phyloP scores from a whole-genome alignment of 805 yeast genomes.

The Metahyphopichia silvanorum region DNA sequence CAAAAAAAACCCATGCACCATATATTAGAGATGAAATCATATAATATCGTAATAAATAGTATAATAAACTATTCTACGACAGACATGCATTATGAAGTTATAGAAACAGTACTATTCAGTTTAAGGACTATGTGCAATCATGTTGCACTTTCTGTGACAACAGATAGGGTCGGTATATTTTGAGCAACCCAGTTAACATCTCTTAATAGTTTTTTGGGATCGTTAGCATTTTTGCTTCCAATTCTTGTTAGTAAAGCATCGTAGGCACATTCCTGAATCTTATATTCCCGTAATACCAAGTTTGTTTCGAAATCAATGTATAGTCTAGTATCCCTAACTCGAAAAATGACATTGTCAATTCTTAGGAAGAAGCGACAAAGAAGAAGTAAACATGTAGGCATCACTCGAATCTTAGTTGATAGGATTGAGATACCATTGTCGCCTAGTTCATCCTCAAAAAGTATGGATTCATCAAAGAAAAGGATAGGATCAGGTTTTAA shows the following conservation, averaged over 20 bases:
- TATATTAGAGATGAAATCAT: too few species aligned
- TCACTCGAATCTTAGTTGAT: conserved; percentile 79
- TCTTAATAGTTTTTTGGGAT: conserved; percentile 53
- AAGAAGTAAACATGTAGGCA: conserved; percentile 74
- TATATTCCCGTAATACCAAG: conserved; percentile 70
- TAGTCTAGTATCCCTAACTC: conserved; percentile 81
- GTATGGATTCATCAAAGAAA: conserved; percentile 82
- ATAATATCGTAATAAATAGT: too few species aligned
- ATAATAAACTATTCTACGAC: too few species aligned
- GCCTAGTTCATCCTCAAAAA: conserved; percentile 93
- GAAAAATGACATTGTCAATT: conserved; percentile 83
- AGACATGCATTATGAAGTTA: too few species aligned
- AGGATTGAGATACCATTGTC: conserved; percentile 89
- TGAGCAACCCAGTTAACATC: conserved; percentile 72
- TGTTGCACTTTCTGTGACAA: conserved; percentile 6
- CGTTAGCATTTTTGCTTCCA: conserved; percentile 17
- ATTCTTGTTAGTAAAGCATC: conserved; percentile 25
- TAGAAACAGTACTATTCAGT: too few species aligned
- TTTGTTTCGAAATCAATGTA: conserved; percentile 72
- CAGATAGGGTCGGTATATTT: conserved; percentile 46
- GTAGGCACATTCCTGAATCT: conserved; percentile 48
- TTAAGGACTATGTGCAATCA: too few species aligned
- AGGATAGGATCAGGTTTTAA: conserved; percentile 78
- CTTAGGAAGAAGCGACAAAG: conserved; percentile 78
- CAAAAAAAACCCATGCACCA: too few species aligned